phyloP scores from a whole-genome alignment of 176 grass and related monocot genomes.

The Triticum turgidum region DNA sequence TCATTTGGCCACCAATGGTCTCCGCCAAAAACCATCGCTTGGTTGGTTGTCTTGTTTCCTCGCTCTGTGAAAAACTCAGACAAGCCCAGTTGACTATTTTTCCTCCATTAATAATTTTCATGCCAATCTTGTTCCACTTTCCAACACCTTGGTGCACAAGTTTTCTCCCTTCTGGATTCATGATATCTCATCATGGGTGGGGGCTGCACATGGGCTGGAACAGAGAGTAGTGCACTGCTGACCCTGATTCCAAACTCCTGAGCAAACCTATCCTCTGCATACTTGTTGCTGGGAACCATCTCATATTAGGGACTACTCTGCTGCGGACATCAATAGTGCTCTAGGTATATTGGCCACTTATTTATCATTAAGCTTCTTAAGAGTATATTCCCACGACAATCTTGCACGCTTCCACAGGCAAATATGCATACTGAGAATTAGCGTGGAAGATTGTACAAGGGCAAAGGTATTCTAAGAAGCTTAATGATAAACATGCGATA shows the following conservation, averaged over 20 bases:
- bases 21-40: background rate
- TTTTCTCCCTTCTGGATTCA: slow-evolving; percentile 57
- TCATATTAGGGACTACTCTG: slow-evolving; percentile 67
- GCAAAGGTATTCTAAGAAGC: slow-evolving; percentile 57
- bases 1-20: background rate
- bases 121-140: slow-evolving; percentile 82
- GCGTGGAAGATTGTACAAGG: slow-evolving; percentile 75
- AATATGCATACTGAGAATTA: background rate
- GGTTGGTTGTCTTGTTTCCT: slow-evolving; percentile 8
- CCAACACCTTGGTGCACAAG: slow-evolving; percentile 56
- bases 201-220: slow-evolving; percentile 60
- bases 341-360: slow-evolving; percentile 62
- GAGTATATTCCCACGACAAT: slow-evolving; percentile 62
- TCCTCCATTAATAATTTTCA: slow-evolving; percentile 72
- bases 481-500: slow-evolving; percentile 68
- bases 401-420: slow-evolving; percentile 37
- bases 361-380: slow-evolving; percentile 68
- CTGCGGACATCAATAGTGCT: slow-evolving; percentile 55
- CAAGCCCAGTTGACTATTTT: slow-evolving; percentile 47
- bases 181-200: slow-evolving; percentile 69
- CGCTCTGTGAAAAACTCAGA: slow-evolving; percentile 49
- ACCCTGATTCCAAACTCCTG: slow-evolving; percentile 65
- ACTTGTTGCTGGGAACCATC: slow-evolving; percentile 71
- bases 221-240: slow-evolving; percentile 38
- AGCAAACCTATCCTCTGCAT: slow-evolving; percentile 56